phyloP scores from a whole-genome alignment of 2,329 filamentous ascomycete genomes.

The Blumeriella jaapii region DNA sequence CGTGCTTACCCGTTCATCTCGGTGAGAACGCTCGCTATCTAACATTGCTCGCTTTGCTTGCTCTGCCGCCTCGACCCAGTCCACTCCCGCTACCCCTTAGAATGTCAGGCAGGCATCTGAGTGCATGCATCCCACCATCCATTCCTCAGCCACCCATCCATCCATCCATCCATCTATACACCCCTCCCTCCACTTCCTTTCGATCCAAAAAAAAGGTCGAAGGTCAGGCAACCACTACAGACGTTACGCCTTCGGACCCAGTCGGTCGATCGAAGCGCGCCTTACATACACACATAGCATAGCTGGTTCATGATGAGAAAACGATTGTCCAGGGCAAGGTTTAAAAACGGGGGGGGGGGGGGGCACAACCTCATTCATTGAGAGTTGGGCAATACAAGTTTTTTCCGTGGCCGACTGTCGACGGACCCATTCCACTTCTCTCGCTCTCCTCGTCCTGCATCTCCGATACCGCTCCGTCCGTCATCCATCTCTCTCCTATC shows the following conservation, averaged over 20 bases:
- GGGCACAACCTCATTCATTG: conserved; percentile 6
- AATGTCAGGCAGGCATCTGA: no score
- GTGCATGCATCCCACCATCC: conserved; percentile 6
- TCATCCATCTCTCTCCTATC: background rate
- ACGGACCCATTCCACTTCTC: conserved; percentile 1
- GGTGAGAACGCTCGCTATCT: no score
- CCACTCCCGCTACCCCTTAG: no score
- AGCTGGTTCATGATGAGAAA: background rate
- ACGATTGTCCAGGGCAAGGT: conserved; percentile 1
- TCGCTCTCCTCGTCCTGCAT: conserved; percentile 1
- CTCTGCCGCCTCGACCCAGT: no score
- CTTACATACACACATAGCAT: conserved; percentile 5
- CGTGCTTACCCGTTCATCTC: no score
- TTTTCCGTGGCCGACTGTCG: conserved; percentile 11
- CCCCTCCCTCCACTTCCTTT: conserved; percentile 1
- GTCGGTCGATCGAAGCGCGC: conserved; percentile 9
- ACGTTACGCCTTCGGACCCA: conserved; percentile 11
- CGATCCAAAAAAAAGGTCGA: background rate
- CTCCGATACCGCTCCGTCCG: background rate
- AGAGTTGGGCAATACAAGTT: conserved; percentile 12
- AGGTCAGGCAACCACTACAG: conserved; percentile 6
- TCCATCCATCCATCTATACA: conserved; percentile 2
- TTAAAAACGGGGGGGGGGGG: background rate
- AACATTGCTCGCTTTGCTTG: no score
- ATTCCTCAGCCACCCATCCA: conserved; percentile 5